Base-by-base conservation (phyloP, 176 grass and related monocot species). In the Zoysia japonica region DNA sequence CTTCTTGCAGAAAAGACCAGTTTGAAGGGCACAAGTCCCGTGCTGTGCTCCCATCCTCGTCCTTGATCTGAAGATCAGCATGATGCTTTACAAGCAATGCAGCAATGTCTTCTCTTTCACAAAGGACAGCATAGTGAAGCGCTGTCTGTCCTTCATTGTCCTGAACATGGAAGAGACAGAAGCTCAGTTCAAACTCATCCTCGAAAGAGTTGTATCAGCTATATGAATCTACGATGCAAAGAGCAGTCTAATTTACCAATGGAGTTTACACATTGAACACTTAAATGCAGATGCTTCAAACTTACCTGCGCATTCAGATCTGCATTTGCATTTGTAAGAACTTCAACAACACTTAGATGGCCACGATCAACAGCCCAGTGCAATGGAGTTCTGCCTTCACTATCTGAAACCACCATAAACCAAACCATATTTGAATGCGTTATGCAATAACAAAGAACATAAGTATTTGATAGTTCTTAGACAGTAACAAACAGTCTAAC, bases 351-450 rank as follows among this genome's bases (percentile, higher is more conserved):
- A 83, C 81, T 74, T 65, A 89, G 62, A 80, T 95, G 89, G 12
- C 96, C 96, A 70, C 96, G 96, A 71, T 99, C 96, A 78, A 95
- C 96, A 78, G 96, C 96, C 96, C 96, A 99, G 70, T 95, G 92
- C 73, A 99, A 86, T 11, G 96, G 90, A 80, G 90, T 93, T 64
- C 96, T 89, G n/a, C 93, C 96, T 87, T 99, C 96, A 89, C 86
- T 90, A 77, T 99, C 96, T 99, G 82, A 81, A 89, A 87, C 37
- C 55, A 81, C 16, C 45, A 61, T 53, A 90, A 42, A 50, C 9
- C 8, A 82, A 80, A 55, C 1, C 20, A 84, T 50, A 82, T 17
- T 50, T 65, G 73, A 17, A 67, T 78, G 41, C 67, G 45, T 45
- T 62, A 68, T 70, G 55, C 59, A 37, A 49, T 68, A 74, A 55